A percentile compares a stretch with the other conserved stretches of the same genome.
Conservation (phyloP, 2,329 filamentous ascomycete genomes). For the Aspergillus sclerotialis region DNA sequence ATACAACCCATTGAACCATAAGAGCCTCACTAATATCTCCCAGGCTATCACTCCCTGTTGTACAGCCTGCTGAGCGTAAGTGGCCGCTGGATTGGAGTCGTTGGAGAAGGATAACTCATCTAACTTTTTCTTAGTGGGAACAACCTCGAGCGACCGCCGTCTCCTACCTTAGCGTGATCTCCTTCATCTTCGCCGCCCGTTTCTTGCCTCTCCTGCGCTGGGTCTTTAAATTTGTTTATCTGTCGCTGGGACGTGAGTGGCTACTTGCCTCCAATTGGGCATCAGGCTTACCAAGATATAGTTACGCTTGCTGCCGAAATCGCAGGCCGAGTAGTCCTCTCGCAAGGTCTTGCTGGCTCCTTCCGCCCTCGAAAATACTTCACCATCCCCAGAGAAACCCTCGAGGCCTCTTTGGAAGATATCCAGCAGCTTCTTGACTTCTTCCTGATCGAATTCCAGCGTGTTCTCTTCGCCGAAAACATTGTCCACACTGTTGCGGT, state of each 20-base stretch:
- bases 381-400: constrained; percentile 56
- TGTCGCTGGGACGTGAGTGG: constrained; percentile 51
- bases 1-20: background rate
- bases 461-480: constrained; percentile 60
- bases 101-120: background rate
- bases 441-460: constrained; percentile 62
- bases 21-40: constrained; percentile 9
- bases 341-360: constrained; percentile 53
- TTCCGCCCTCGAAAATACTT: constrained; percentile 60
- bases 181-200: constrained; percentile 56
- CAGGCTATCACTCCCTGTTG: constrained; percentile 60
- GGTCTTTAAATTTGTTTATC: constrained; percentile 53
- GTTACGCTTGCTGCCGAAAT: constrained; percentile 53
- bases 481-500: constrained; percentile 54
- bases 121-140: constrained; percentile 46
- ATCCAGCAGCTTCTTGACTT: constrained; percentile 61
- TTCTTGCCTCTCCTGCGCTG: constrained; percentile 58
- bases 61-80: constrained; percentile 57
- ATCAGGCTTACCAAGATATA: constrained; percentile 15
- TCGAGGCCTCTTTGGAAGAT: constrained; percentile 56
- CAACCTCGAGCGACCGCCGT: constrained; percentile 58
- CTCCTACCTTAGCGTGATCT: constrained; percentile 49
- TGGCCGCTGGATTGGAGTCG: constrained; percentile 7
- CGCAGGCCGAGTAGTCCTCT: constrained; percentile 48
- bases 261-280: constrained; percentile 13